phyloP scores from a whole-genome alignment of 768 basidiomycete genomes.

The Cystoderma amianthinum region DNA sequence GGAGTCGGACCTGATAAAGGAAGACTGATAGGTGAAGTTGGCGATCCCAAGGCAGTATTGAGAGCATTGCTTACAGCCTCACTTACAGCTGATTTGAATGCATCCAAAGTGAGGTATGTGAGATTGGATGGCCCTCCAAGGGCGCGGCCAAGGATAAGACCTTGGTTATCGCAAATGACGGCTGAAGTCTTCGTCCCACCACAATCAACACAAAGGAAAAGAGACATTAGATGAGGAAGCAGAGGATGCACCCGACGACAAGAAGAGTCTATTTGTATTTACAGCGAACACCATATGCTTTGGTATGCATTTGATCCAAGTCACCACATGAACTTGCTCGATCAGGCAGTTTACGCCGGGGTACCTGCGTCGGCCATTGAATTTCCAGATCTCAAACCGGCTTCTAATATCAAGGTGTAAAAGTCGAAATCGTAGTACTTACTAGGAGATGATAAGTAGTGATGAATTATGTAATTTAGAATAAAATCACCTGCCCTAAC shows the following conservation, averaged over 20 bases:
- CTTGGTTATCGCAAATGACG: slow-evolving; percentile 52
- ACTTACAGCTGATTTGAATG: slow-evolving; percentile 48
- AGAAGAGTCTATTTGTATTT: no score
- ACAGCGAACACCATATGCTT: neutral
- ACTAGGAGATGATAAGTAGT: no score
- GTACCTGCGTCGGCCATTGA: no score
- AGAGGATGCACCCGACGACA: no score
- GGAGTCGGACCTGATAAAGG: slow-evolving; percentile 24
- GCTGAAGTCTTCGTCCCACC: slow-evolving; percentile 87
- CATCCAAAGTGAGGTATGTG: slow-evolving; percentile 63
- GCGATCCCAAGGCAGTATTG: slow-evolving; percentile 29
- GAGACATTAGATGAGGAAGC: slow-evolving; percentile 30
- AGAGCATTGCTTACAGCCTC: slow-evolving; percentile 51
- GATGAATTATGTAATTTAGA: no score
- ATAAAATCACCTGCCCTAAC: slow-evolving; percentile 28
- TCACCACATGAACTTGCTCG: neutral
- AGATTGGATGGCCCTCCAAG: slow-evolving; percentile 80
- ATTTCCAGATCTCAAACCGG: no score
- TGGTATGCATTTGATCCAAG: neutral
- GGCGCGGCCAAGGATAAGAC: slow-evolving; percentile 61
- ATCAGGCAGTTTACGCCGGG: neutral
- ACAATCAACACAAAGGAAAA: slow-evolving; percentile 81
- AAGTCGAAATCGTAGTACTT: no score
- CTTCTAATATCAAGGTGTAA: no score
- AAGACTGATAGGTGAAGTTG: slow-evolving; percentile 25